phyloP scores from a whole-genome alignment of 768 basidiomycete species.

The Pilatotrama ljubarskyi region DNA sequence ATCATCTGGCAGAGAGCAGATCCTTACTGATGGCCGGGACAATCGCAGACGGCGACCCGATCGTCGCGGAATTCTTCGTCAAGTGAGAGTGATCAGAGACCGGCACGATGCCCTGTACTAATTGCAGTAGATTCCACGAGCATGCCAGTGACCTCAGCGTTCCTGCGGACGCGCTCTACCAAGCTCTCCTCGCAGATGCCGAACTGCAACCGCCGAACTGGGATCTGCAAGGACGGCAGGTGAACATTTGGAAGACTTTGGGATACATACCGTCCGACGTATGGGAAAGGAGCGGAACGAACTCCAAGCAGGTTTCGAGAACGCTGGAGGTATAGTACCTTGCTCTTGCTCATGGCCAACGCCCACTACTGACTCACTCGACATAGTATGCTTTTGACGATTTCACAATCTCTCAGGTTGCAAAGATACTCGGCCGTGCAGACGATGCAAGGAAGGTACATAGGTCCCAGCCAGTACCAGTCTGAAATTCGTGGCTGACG shows the following conservation, averaged over 20 bases:
- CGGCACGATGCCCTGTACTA: not conserved
- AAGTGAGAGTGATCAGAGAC: conserved; percentile 42
- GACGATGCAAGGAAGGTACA: conserved; percentile 54
- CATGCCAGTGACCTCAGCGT: conserved; percentile 50
- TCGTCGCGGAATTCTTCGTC: conserved; percentile 64
- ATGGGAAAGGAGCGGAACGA: conserved; percentile 47
- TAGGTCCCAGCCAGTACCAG: not conserved
- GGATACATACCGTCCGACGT: conserved; percentile 38
- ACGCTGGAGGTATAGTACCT: conserved; percentile 49
- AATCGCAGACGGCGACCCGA: conserved; percentile 57
- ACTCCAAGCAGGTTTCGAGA: conserved; percentile 62
- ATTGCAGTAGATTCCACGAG: conserved; percentile 45
- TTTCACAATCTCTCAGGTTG: conserved; percentile 65
- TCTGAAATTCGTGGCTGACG: not conserved
- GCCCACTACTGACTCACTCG: not conserved
- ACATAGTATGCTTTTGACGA: conserved; percentile 61
- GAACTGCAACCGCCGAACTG: conserved; percentile 59
- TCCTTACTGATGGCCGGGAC: not conserved
- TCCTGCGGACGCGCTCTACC: conserved; percentile 50
- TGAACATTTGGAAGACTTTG: conserved; percentile 54
- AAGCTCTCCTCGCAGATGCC: conserved; percentile 58
- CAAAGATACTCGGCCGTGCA: conserved; percentile 50
- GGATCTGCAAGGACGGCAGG: conserved; percentile 64
- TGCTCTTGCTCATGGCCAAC: no score
- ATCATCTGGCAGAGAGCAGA: not conserved